A percentile compares a stretch with the other conserved stretches of the same genome.
Evolutionary conservation across 495 filamentous ascomycete genomes (phyloP).

Genomic region (Penicillium desertorum): DNA sequence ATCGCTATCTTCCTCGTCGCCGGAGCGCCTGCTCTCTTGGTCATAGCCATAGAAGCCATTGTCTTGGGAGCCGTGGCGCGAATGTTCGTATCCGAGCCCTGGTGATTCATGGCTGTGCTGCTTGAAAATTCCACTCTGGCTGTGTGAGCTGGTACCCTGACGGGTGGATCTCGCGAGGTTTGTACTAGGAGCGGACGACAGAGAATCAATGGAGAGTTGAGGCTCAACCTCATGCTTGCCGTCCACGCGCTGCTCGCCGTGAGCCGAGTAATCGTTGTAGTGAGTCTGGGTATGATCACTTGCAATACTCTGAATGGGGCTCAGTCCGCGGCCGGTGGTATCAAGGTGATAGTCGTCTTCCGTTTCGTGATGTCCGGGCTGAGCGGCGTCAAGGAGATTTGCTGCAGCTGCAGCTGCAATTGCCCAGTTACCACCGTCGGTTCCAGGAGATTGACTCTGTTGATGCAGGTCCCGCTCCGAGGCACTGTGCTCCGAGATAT

Average conservation of each 20-base stretch:
- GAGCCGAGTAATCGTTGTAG: conserved; percentile 5
- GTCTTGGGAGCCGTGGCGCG: conserved; percentile 23
- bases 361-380: conserved; percentile 34
- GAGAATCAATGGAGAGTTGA: conserved; percentile 50
- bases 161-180: conserved; percentile 53
- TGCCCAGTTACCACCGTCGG: conserved; percentile 47
- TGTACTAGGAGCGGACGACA: conserved; percentile 56
- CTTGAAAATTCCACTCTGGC: conserved; percentile 44
- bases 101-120: conserved; percentile 38
- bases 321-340: conserved; percentile 62
- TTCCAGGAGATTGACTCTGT: conserved; percentile 43
- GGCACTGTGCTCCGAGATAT: conserved; percentile 51
- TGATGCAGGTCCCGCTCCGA: conserved; percentile 52
- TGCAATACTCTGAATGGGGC: conserved; percentile 86
- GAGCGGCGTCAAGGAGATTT: conserved; percentile 40
- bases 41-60: conserved; percentile 46
- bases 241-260: conserved; percentile 9
- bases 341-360: conserved; percentile 53
- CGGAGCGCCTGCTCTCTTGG: conserved; percentile 53
- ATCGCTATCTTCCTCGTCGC: conserved; percentile 68
- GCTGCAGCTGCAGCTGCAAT: conserved; percentile 50
- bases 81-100: conserved; percentile 44
- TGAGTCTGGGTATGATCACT: conserved; percentile 58
- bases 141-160: conserved; percentile 51
- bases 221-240: conserved; percentile 38